phyloP scores from a whole-genome alignment of 805 yeast genomes.

The Suhomyces pyralidae region DNA sequence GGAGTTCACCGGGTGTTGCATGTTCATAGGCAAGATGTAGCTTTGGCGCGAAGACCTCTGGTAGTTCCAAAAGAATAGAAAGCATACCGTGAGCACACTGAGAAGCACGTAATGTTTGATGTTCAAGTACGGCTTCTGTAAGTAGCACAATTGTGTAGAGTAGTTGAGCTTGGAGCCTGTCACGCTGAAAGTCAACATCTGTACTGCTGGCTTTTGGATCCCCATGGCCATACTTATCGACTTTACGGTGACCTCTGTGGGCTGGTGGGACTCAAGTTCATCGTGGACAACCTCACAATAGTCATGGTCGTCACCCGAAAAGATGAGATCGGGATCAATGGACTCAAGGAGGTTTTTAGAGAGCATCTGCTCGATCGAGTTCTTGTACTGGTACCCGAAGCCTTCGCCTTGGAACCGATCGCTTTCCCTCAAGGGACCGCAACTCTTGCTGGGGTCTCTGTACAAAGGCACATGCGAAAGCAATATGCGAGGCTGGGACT shows the following conservation, averaged over 20 bases:
- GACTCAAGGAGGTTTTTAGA: conserved; percentile 14
- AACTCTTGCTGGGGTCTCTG: conserved; percentile 15
- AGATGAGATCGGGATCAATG: conserved; percentile 19
- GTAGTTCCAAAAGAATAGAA: conserved; percentile 28
- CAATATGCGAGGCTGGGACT: conserved; percentile 16
- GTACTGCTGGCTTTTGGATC: conserved; percentile 50
- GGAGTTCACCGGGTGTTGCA: conserved; percentile 14
- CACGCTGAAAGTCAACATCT: conserved; percentile 26
- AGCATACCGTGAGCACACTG: conserved; percentile 30
- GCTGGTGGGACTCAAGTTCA: conserved; percentile 12
- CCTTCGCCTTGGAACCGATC: conserved; percentile 11
- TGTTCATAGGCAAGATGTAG: conserved; percentile 25
- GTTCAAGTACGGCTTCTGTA: conserved; percentile 46
- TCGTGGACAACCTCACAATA: conserved; percentile 74
- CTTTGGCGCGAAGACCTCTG: conserved; percentile 24
- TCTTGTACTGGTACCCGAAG: conserved; percentile 26
- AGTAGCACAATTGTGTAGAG: conserved; percentile 42
- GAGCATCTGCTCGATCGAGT: conserved; percentile 15
- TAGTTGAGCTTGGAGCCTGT: conserved; percentile 16
- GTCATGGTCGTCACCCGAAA: conserved; percentile 52
- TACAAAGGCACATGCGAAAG: conserved; percentile 24
- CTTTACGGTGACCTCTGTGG: conserved; percentile 76
- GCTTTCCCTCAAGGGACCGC: conserved; percentile 23
- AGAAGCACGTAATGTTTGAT: conserved; percentile 34
- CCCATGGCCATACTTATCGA: conserved; percentile 95